phyloP scores from a whole-genome alignment of 2,329 filamentous ascomycete genomes.

The Metarhizium album region DNA sequence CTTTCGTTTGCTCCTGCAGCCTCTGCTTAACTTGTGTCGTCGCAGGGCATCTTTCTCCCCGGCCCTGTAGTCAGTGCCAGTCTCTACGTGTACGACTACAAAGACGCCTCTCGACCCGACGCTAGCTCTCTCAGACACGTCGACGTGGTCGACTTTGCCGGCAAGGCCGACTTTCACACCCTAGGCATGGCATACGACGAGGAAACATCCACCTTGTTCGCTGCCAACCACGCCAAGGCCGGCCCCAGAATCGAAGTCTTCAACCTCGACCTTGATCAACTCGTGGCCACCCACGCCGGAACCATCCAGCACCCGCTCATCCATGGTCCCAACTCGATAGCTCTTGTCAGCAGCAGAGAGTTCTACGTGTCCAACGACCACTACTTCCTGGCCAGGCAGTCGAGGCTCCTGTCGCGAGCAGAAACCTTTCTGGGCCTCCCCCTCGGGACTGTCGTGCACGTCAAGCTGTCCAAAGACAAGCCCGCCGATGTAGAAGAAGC shows the following conservation, averaged over 20 bases:
- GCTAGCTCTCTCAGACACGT: conserved; percentile 13
- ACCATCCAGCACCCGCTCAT: conserved; percentile 28
- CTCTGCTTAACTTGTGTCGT: neutral
- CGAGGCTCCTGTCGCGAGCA: conserved; percentile 15
- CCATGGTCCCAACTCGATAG: conserved; percentile 28
- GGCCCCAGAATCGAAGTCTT: conserved; percentile 29
- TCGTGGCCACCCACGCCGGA: conserved; percentile 24
- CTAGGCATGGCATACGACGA: conserved; percentile 29
- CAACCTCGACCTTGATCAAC: conserved; percentile 20
- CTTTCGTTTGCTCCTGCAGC: neutral
- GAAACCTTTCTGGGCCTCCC: conserved; percentile 26
- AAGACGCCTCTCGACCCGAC: conserved; percentile 5
- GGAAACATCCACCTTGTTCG: conserved; percentile 23
- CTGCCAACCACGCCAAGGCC: conserved; percentile 25
- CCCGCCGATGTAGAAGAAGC: neutral
- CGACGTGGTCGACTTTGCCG: conserved; percentile 13
- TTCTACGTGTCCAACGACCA: conserved; percentile 33
- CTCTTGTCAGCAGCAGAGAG: conserved; percentile 22
- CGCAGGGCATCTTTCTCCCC: conserved; percentile 15
- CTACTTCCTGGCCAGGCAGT: conserved; percentile 18
- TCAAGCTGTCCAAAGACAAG: conserved; percentile 11
- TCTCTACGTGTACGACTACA: conserved; percentile 29
- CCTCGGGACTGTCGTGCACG: conserved; percentile 25
- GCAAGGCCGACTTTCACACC: conserved; percentile 26
- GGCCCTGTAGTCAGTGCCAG: conserved; percentile 14